These are phyloP conservation scores for Oryza rufipogon DNA, from an alignment of 176 grass and related monocot species.

Conservation along the genomic window DNA sequence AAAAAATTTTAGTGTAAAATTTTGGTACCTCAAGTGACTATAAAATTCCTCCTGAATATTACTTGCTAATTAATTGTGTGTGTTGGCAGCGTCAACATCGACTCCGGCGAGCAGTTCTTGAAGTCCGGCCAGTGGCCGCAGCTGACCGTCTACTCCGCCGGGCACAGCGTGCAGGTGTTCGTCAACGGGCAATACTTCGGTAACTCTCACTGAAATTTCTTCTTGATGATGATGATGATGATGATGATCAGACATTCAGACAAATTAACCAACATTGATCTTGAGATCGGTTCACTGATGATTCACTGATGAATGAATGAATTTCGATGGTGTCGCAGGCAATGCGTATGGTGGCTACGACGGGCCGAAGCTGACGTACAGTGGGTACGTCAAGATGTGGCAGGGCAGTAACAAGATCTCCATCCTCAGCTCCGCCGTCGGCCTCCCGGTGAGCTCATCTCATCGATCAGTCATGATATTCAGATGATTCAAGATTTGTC, in stretches of 20 bases:
- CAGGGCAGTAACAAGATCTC: constrained; percentile 98
- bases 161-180: constrained; percentile 81
- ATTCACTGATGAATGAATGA: not conserved
- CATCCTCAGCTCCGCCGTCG: constrained; percentile 83
- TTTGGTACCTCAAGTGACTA: too few relatives aligned
- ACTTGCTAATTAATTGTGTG: too few relatives aligned
- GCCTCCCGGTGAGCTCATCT: constrained; percentile 73
- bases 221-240: too few relatives aligned
- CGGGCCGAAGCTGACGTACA: constrained; percentile 66
- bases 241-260: too few relatives aligned
- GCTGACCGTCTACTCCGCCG: constrained; percentile 72
- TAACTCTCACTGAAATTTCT: constrained; percentile 12
- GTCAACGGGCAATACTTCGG: constrained; percentile 80
- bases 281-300: not conserved
- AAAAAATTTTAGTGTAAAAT: too few relatives aligned
- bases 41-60: too few relatives aligned
- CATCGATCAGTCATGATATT: too few relatives aligned
- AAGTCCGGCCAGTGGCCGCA: constrained; percentile 69
- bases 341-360: constrained; percentile 60
- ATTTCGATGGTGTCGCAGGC: constrained; percentile 40
- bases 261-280: not conserved
- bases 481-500: too few relatives aligned
- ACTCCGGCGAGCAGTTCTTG: constrained; percentile 74
- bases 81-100: constrained; percentile 67
- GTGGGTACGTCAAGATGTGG: constrained; percentile 74